Conservation (phyloP, 768 basidiomycete genomes). For the Rossbeevera mucosa region DNA sequence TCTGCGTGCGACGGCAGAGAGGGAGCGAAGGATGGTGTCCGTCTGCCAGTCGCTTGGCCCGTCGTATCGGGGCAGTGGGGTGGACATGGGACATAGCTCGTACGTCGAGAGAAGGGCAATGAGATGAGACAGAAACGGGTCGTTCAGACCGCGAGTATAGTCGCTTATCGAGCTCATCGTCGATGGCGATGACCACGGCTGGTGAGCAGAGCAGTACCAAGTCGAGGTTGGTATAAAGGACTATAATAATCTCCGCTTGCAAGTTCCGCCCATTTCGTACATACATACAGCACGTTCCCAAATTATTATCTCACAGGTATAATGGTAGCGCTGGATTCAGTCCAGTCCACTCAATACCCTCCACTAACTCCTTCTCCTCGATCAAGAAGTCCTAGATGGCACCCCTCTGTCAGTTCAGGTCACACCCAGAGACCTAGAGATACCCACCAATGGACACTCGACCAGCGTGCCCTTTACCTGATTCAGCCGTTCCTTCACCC, state of each 20-base stretch:
- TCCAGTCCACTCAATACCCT: slow-evolving; percentile 67
- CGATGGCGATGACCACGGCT: slow-evolving; percentile 15
- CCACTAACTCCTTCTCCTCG: slow-evolving; percentile 68
- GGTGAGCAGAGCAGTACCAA: neutral
- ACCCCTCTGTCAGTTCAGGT: slow-evolving; percentile 7
- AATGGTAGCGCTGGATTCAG: slow-evolving; percentile 77
- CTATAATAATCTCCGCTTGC: slow-evolving; percentile 19
- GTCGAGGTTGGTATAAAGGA: slow-evolving; percentile 4
- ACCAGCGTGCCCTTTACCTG: slow-evolving; percentile 70
- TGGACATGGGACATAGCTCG: slow-evolving; percentile 47
- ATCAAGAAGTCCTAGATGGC: slow-evolving; percentile 76
- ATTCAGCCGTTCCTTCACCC: slow-evolving; percentile 71
- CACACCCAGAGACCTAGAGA: slow-evolving; percentile 1
- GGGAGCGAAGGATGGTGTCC: slow-evolving; percentile 50
- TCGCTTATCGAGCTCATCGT: slow-evolving; percentile 35
- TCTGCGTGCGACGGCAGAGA: slow-evolving; percentile 47
- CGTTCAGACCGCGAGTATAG: slow-evolving; percentile 17
- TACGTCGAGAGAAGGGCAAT: slow-evolving; percentile 56
- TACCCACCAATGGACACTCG: slow-evolving; percentile 64
- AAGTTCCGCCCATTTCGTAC: neutral
- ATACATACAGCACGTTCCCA: neutral
- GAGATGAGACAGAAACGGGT: slow-evolving; percentile 50
- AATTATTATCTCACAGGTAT: slow-evolving; percentile 49
- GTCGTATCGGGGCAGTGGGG: slow-evolving; percentile 51
- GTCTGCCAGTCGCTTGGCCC: slow-evolving; percentile 58